Base-by-base conservation (phyloP, 208 protist species). In the Phytomonas francai region DNA sequence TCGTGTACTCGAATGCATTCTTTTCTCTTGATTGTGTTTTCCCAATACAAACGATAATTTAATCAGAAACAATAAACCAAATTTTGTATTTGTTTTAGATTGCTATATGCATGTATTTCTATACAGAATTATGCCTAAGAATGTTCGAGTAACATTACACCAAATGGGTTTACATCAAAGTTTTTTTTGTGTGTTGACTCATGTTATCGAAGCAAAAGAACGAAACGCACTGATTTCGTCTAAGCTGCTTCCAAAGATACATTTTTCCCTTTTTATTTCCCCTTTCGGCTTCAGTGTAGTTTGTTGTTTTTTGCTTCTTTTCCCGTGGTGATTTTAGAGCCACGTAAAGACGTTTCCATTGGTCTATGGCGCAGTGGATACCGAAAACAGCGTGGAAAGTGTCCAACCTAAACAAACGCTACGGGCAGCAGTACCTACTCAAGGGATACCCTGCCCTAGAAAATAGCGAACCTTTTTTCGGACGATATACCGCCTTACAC, bases 311-410 rank as follows among this genome's bases (percentile, higher is more conserved):
- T 49, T 67, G 2, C 25, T 27, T 63, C 16, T 19, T 65, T 28
- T 29, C 63, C 22, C 11, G 2, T 70, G 8, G 31, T 11, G 25
- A 39, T 70, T 36, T 70, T 63, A 30, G 25, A 32, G 16, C 63
- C 11, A 16, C 36, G 29, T 65, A 65, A 31, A 16, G 1, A 14
- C 36, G 25, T 11, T 28, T 29, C n/a, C 32, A 25, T 27, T 12
- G n/a, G 27, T 16, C 30, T 28, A 94, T 95, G 87, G 83, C 87
- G 60, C 89, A 95, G 78, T 95, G 85, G 85, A 85, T 95, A 34
- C 89, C 89, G 0, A 92, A 92, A 66, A 95, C 89, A 0, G 86
- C 89, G 16, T 95, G 89, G 89, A 92, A 83, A 70, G 80, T 87
- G 59, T 80, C 81, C 3, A 95, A 91, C 77, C 76, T 95, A 8